These are phyloP conservation scores for Arthrobotrys entomopaga DNA, from an alignment of 2,329 filamentous ascomycete genomes.

Conservation along the genomic window DNA sequence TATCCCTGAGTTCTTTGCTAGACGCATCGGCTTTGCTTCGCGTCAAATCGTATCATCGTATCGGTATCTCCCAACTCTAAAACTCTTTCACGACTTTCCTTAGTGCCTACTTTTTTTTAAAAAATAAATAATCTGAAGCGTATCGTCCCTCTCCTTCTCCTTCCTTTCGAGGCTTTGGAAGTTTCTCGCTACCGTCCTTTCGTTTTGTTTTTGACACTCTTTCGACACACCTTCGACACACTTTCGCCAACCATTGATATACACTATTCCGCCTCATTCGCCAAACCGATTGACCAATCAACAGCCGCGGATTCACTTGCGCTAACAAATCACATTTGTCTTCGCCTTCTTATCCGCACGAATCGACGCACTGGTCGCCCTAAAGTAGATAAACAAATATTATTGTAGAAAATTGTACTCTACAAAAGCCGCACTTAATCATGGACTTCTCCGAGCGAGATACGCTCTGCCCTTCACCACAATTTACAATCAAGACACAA, in stretches of 20 bases:
- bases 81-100: slow-evolving; percentile 34
- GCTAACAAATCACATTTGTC: slow-evolving; percentile 19
- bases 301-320: slow-evolving; percentile 23
- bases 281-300: slow-evolving; percentile 52
- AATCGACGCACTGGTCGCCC: slow-evolving; percentile 45
- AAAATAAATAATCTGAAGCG: slow-evolving; percentile 50
- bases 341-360: slow-evolving; percentile 25
- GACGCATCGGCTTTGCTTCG: slow-evolving; percentile 14
- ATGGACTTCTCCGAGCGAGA: slow-evolving; percentile 54
- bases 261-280: slow-evolving; percentile 51
- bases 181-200: slow-evolving; percentile 49
- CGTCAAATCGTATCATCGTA: slow-evolving; percentile 43
- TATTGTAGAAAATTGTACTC: slow-evolving; percentile 8
- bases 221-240: slow-evolving; percentile 38
- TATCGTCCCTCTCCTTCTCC: slow-evolving; percentile 46
- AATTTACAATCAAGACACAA: slow-evolving; percentile 52
- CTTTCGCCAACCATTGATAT: slow-evolving; percentile 13
- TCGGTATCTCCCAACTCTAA: slow-evolving; percentile 21
- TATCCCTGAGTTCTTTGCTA: slow-evolving; percentile 41
- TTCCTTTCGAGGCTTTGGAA: slow-evolving; percentile 46
- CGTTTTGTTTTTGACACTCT: slow-evolving; percentile 11
- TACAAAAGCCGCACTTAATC: slow-evolving; percentile 35
- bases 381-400: slow-evolving; percentile 15
- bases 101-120: slow-evolving; percentile 10
- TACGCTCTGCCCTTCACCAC: slow-evolving; percentile 52